These are phyloP conservation scores for Ascochyta clinopodiicola DNA, from an alignment of 2,329 filamentous ascomycete species.

Conservation along the genomic window DNA sequence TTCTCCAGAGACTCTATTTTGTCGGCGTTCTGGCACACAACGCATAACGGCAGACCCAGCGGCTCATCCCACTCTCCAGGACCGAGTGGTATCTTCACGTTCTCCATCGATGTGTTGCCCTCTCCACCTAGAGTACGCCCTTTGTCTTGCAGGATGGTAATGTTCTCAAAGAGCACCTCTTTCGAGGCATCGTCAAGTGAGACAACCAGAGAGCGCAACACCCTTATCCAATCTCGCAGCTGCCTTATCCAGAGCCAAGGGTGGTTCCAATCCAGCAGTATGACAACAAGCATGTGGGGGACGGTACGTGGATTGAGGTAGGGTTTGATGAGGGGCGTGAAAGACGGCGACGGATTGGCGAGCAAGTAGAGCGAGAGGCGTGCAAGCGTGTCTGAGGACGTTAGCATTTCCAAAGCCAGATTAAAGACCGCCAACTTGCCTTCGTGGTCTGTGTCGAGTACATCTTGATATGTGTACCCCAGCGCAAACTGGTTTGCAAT, in stretches of 20 bases:
- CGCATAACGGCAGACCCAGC: constrained; percentile 82
- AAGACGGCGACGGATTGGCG: constrained; percentile 81
- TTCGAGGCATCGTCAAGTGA: constrained; percentile 78
- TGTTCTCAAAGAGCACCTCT: constrained; percentile 84
- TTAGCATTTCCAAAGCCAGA: constrained; percentile 13
- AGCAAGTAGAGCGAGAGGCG: constrained; percentile 89
- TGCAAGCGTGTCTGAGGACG: constrained; percentile 76
- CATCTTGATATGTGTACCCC: constrained; percentile 94
- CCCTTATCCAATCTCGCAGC: constrained; percentile 85
- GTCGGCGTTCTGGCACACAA: constrained; percentile 96
- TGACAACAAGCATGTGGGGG: constrained; percentile 82
- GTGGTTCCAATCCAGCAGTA: constrained; percentile 94
- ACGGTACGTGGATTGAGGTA: constrained; percentile 84
- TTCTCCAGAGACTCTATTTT: constrained; percentile 91
- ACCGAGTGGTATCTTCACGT: constrained; percentile 72
- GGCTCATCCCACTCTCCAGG: constrained; percentile 94
- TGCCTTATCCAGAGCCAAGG: constrained; percentile 93
- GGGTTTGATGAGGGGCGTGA: constrained; percentile 81
- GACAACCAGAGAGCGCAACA: constrained; percentile 78
- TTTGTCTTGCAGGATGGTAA: constrained; percentile 76
- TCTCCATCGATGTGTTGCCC: constrained; percentile 37
- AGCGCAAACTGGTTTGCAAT: constrained; percentile 91
- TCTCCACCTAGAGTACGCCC: constrained; percentile 38
- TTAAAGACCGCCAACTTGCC: constrained; percentile 58
- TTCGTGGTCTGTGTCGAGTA: constrained; percentile 92